Base-by-base conservation (phyloP, 2,329 filamentous ascomycete species). In the Colletotrichum sp. region DNA sequence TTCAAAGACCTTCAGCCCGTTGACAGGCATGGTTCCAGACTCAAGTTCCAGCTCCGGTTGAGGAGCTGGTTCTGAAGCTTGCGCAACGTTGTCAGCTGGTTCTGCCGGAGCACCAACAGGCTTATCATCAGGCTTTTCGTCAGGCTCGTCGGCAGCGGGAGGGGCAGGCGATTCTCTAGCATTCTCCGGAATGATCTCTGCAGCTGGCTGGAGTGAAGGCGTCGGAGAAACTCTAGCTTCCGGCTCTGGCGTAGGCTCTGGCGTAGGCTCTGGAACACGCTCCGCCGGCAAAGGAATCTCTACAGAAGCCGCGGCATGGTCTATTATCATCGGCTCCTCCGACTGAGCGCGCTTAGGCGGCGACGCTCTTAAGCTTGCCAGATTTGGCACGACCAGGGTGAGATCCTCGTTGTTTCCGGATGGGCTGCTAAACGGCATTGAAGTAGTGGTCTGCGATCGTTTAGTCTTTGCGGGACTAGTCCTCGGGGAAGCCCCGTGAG, bases 1-100 rank as follows among this genome's bases (percentile, higher is more conserved):
- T 79, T 93, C 92, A 77, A 92, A 93, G 1, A 93, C 91, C 78
- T 91, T 87, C 16, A 92, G 80, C 3, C 85, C 79, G 60, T 84
- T 85, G 5, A 84, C 82, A 5, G 85, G 83, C 0, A 84, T 83
- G 36, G 8, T 77, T 18, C 57, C 75, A 26, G 80, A 74, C 28
- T 73, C 78, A 9, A 78, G 67, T 6, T 68, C 63, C 15, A 60
- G 39, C 49, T 69, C 77, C 60, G 30, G 30, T 30, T 30, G 30
- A 30, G 62, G 44, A 32, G 49, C 52, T 9, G 71, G 12, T 13
- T 57, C 57, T 5, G 34, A 30, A 36, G 49, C 36, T 32, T 65
- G 65, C 15, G 12, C 26, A 24, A 64, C 7, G 16, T 6, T 36
- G 15, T 13, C 28, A 8, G 24, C 36, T 15, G 57, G 15, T 24